Percentiles rank a stretch among this genome's conserved stretches.
Conservation (phyloP, 352 stramenopile species). For the Aphanomyces euteiches region DNA sequence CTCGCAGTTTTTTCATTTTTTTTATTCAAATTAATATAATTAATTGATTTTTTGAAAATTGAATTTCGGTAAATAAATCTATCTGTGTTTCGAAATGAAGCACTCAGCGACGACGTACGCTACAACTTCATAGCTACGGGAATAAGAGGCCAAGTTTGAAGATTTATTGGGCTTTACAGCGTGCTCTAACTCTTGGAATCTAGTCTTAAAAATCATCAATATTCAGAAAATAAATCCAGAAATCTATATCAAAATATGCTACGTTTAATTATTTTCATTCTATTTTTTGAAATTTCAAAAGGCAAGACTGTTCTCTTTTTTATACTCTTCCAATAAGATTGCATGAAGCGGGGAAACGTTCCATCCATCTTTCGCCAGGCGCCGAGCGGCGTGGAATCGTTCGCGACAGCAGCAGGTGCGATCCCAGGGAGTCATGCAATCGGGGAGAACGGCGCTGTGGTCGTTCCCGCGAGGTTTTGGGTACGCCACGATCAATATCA, state of each 20-base stretch:
- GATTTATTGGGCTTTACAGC: not conserved
- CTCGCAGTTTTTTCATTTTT: too few species aligned
- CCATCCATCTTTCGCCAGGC: slow-evolving; percentile 11
- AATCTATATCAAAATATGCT: too few species aligned
- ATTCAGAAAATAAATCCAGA: too few species aligned
- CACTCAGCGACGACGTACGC: too few species aligned
- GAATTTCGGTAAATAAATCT: too few species aligned
- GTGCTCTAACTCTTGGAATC: not conserved
- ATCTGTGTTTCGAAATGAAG: too few species aligned
- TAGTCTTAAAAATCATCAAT: not conserved
- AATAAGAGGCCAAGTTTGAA: too few species aligned
- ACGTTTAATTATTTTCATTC: too few species aligned
- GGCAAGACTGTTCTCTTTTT: not conserved
- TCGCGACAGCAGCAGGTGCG: too few species aligned
- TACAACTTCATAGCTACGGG: too few species aligned
- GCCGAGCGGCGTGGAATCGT: slow-evolving; percentile 7
- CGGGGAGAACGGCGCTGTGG: not conserved
- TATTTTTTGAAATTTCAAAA: slow-evolving; percentile 11
- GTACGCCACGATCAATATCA: slow-evolving; percentile 18
- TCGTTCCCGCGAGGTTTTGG: slow-evolving; percentile 12
- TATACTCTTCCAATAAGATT: slow-evolving; percentile 12
- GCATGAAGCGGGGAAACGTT: slow-evolving; percentile 10
- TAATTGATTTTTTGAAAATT: too few species aligned
- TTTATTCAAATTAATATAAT: too few species aligned
- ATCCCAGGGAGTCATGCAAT: not conserved